Conservation (phyloP, 768 basidiomycete genomes). For the Lactifluus volemus region DNA sequence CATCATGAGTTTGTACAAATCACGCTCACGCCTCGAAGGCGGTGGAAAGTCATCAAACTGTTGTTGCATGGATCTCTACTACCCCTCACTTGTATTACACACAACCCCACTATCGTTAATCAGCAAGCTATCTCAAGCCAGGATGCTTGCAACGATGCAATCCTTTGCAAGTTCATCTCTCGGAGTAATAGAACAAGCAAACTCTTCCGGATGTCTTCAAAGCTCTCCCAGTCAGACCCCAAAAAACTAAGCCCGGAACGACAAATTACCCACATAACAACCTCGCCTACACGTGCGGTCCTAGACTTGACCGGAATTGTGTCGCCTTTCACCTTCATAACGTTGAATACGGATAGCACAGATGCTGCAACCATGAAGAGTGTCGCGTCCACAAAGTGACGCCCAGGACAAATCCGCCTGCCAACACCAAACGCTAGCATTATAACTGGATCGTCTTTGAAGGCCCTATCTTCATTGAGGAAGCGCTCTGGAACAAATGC, state of each 20-base stretch:
- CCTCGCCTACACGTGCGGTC: too few relatives aligned
- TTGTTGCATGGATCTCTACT: too few relatives aligned
- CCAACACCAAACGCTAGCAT: neutral
- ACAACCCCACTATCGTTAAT: too few relatives aligned
- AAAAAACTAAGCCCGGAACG: too few relatives aligned
- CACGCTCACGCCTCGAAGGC: too few relatives aligned
- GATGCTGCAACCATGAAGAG: slow-evolving; percentile 4
- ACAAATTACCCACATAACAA: too few relatives aligned
- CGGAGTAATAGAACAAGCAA: slow-evolving; percentile 1
- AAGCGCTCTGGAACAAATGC: neutral
- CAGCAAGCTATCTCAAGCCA: too few relatives aligned
- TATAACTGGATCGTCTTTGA: neutral
- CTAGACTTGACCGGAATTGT: too few relatives aligned
- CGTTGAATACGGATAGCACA: neutral
- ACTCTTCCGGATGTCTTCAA: neutral
- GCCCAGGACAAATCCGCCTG: slow-evolving; percentile 8
- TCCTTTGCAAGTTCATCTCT: slow-evolving; percentile 2
- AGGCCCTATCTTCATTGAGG: neutral
- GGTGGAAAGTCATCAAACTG: too few relatives aligned
- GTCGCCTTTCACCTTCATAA: neutral
- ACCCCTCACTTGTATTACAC: too few relatives aligned
- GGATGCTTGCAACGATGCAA: neutral
- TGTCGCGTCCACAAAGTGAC: slow-evolving; percentile 5
- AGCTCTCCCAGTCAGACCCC: too few relatives aligned
- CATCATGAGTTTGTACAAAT: too few relatives aligned